Conservation (phyloP, 2,329 filamentous ascomycete genomes). For the Cryphonectria carpinicola region DNA sequence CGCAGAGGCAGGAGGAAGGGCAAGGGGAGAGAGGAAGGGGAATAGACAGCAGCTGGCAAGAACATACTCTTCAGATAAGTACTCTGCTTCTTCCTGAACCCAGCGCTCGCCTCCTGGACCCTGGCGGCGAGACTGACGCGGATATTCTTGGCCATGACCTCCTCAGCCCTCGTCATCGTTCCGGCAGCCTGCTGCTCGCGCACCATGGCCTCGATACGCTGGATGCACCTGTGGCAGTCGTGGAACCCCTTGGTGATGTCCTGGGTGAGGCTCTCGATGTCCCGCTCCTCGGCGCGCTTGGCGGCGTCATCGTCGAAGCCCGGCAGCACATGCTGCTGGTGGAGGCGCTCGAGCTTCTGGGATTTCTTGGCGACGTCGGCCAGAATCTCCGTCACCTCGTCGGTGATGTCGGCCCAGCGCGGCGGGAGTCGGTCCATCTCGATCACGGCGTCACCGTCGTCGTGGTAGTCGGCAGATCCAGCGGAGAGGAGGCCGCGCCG, state of each 20-base stretch:
- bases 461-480: slow-evolving; percentile 74
- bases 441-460: slow-evolving; percentile 92
- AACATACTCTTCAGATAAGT: slow-evolving; percentile 86
- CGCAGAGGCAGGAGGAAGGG: too few species aligned
- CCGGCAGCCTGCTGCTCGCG: slow-evolving; percentile 75
- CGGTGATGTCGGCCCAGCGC: slow-evolving; percentile 92
- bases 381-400: slow-evolving; percentile 86
- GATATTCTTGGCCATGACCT: slow-evolving; percentile 95
- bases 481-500: slow-evolving; percentile 82
- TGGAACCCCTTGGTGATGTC: slow-evolving; percentile 89
- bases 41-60: background rate
- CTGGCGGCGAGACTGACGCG: slow-evolving; percentile 87
- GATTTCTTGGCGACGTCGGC: slow-evolving; percentile 81
- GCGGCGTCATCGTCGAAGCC: slow-evolving; percentile 95
- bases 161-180: slow-evolving; percentile 78
- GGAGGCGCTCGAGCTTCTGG: slow-evolving; percentile 83
- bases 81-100: slow-evolving; percentile 96
- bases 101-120: slow-evolving; percentile 89
- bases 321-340: slow-evolving; percentile 95
- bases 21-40: background rate
- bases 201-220: slow-evolving; percentile 86
- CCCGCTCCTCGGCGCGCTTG: slow-evolving; percentile 81
- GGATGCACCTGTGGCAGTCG: slow-evolving; percentile 85
- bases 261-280: slow-evolving; percentile 90
- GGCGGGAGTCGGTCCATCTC: slow-evolving; percentile 98